Evolutionary conservation across 441 rosid genomes (phyloP).

Genomic region (Erodium trifolium): DNA sequence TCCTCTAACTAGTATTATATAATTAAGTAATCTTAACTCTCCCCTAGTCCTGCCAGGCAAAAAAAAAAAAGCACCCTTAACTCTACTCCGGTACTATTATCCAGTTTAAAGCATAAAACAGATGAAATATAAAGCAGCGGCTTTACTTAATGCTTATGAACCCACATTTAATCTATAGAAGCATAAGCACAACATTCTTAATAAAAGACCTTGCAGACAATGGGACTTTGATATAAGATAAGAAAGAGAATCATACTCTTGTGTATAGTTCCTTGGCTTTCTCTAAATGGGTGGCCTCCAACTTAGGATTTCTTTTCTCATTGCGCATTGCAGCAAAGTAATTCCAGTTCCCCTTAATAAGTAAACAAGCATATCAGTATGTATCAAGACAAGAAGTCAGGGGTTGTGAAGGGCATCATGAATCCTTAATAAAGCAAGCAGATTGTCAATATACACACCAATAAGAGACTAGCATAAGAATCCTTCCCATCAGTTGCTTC

Average conservation of each 20-base stretch:
- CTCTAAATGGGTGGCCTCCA: conserved; percentile 99
- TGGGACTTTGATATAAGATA: conserved; percentile 13
- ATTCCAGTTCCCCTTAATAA: conserved; percentile 91
- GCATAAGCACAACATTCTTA: conserved; percentile 8
- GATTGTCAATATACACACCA: conserved; percentile 42
- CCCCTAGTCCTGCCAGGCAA: background rate
- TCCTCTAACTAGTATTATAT: background rate
- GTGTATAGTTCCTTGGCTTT: conserved; percentile 96
- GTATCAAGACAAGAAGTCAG: conserved; percentile 2
- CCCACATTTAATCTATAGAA: background rate
- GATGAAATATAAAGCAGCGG: background rate
- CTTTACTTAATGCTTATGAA: background rate
- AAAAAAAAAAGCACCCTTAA: too few relatives aligned
- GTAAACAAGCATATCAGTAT: conserved; percentile 21
- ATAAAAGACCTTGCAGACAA: conserved; percentile 4
- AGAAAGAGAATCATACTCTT: conserved; percentile 44
- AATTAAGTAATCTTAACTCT: background rate
- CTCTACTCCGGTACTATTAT: too few relatives aligned
- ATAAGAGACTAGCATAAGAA: conserved; percentile 85
- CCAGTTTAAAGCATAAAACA: background rate
- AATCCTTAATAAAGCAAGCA: conserved; percentile 1
- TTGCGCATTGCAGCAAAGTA: conserved; percentile 97
- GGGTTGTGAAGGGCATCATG: background rate
- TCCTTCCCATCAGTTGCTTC: conserved; percentile 97
- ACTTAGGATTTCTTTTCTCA: conserved; percentile 95